phyloP scores from a whole-genome alignment of 2,329 filamentous ascomycete genomes.

The Calonectria multiphialidica region DNA sequence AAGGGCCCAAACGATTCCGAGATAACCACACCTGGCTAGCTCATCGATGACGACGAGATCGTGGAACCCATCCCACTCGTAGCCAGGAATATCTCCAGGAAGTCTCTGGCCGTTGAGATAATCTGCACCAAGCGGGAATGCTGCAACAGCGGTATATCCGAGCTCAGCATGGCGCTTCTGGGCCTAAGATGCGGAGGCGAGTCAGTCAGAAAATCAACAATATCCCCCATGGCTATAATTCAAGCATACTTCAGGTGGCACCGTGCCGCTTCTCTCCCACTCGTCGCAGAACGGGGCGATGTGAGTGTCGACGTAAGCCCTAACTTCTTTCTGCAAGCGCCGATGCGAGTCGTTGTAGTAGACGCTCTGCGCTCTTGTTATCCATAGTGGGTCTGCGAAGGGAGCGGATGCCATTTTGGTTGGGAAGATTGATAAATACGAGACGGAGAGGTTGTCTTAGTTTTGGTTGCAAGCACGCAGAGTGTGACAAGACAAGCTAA shows the following conservation, averaged over 20 bases:
- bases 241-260: slow-evolving; percentile 11
- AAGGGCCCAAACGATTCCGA: slow-evolving; percentile 68
- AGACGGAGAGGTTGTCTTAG: too few relatives aligned
- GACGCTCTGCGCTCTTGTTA: slow-evolving; percentile 20
- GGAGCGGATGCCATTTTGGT: slow-evolving; percentile 20
- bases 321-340: slow-evolving; percentile 24
- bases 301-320: slow-evolving; percentile 15
- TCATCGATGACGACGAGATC: slow-evolving; percentile 68
- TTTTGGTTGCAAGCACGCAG: background rate
- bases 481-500: background rate
- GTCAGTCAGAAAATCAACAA: background rate
- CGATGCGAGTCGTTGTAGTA: slow-evolving; percentile 26
- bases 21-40: slow-evolving; percentile 62
- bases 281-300: slow-evolving; percentile 18
- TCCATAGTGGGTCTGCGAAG: slow-evolving; percentile 31
- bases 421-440: background rate
- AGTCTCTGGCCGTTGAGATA: slow-evolving; percentile 7
- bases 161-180: slow-evolving; percentile 18
- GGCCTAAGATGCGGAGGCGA: background rate
- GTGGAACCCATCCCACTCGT: slow-evolving; percentile 69
- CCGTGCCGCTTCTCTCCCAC: slow-evolving; percentile 9
- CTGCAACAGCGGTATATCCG: slow-evolving; percentile 13
- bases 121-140: background rate
- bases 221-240: background rate
- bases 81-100: slow-evolving; percentile 52